These are phyloP conservation scores for Paxillus involutus DNA, from an alignment of 768 basidiomycete species.

Conservation along the genomic window DNA sequence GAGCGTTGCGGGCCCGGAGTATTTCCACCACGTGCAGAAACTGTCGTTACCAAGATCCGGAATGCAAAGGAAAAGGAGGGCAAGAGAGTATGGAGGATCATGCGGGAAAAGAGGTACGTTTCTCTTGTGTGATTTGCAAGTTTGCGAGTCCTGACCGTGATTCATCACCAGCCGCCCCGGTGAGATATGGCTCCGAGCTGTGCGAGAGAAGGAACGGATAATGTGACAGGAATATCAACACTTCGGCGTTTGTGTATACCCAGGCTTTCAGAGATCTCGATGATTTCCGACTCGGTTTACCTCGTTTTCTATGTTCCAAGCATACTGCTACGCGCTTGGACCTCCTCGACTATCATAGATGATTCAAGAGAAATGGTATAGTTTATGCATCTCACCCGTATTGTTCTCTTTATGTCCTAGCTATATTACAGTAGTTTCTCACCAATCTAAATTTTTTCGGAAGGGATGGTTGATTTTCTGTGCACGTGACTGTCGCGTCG, in stretches of 20 bases:
- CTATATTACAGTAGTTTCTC: not conserved
- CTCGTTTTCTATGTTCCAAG: not conserved
- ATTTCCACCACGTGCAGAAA: conserved; percentile 59
- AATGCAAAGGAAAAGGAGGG: conserved; percentile 42
- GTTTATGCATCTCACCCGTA: not conserved
- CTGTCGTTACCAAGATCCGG: conserved; percentile 31
- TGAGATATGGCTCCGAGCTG: conserved; percentile 41
- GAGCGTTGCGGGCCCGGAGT: conserved; percentile 66
- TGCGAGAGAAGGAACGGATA: conserved; percentile 64
- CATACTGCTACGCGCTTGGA: not conserved
- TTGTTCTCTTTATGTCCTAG: not conserved
- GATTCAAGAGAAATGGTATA: not conserved
- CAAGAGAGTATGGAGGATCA: conserved; percentile 64
- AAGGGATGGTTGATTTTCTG: conserved; percentile 23
- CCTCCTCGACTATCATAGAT: not conserved
- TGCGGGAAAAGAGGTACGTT: conserved; percentile 76
- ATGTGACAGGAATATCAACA: conserved; percentile 31
- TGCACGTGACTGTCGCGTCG: conserved; percentile 27
- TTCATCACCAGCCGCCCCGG: conserved; percentile 20
- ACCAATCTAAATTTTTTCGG: not conserved
- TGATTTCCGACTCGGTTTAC: conserved; percentile 6
- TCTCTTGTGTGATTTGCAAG: not conserved
- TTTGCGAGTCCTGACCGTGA: conserved; percentile 65
- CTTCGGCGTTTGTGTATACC: too few species aligned
- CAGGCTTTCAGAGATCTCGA: not conserved